phyloP scores from a whole-genome alignment of 306 rosid genomes.

The Cotoneaster glaucophyllus region DNA sequence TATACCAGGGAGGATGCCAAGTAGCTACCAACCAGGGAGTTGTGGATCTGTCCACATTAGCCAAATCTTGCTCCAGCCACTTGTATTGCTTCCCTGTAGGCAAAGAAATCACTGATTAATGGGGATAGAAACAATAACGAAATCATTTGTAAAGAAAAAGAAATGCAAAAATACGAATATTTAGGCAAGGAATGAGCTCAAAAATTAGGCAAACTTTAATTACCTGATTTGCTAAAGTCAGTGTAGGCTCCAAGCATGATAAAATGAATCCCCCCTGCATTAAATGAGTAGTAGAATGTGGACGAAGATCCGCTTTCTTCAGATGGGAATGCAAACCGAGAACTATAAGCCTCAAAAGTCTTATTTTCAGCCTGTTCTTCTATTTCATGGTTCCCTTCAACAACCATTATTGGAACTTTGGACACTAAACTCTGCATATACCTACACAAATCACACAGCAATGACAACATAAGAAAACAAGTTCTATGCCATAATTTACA shows the following conservation, averaged over 20 bases:
- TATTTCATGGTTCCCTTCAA: conserved; percentile 85
- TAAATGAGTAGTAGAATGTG: conserved; percentile 71
- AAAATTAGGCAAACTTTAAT: background rate
- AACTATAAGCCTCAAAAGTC: conserved; percentile 73
- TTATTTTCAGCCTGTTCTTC: conserved; percentile 51
- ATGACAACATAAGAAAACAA: conserved; percentile 9
- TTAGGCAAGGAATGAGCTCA: background rate
- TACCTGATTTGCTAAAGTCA: conserved; percentile 49
- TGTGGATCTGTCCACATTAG: conserved; percentile 46
- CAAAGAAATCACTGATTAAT: background rate
- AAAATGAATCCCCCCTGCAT: conserved; percentile 84
- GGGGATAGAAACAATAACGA: background rate
- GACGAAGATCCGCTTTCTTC: conserved; percentile 79
- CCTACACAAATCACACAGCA: conserved; percentile 40
- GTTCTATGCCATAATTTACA: background rate
- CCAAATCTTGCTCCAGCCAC: conserved; percentile 85
- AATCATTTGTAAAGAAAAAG: no score
- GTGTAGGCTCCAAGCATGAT: conserved; percentile 84
- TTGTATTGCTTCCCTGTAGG: conserved; percentile 56
- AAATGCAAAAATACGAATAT: background rate
- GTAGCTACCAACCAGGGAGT: conserved; percentile 87
- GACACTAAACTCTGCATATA: conserved; percentile 73
- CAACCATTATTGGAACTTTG: conserved; percentile 75
- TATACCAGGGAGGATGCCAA: conserved; percentile 94
- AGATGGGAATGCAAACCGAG: conserved; percentile 84